phyloP scores from a whole-genome alignment of 768 basidiomycete species.

The Imleria badia region DNA sequence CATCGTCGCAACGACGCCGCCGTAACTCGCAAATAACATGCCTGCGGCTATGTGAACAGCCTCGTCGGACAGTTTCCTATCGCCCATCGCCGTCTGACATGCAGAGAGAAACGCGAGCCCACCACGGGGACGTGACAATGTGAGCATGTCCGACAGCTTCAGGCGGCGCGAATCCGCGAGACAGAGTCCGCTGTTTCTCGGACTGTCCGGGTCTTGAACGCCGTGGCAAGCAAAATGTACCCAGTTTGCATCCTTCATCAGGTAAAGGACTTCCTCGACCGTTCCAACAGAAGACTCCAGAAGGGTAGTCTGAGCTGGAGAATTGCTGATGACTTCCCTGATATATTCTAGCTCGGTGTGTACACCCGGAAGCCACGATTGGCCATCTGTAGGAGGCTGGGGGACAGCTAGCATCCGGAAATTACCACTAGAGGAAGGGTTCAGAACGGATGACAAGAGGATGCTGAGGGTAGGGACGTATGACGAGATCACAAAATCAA shows the following conservation, averaged over 20 bases:
- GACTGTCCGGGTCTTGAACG: not conserved
- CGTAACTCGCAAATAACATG: slow-evolving; percentile 35
- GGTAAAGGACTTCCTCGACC: slow-evolving; percentile 12
- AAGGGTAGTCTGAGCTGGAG: not conserved
- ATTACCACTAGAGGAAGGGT: not conserved
- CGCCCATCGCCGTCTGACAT: slow-evolving; percentile 3
- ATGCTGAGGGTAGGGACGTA: slow-evolving; percentile 6
- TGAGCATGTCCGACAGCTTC: not conserved
- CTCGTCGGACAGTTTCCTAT: not conserved
- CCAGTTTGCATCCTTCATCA: slow-evolving; percentile 6
- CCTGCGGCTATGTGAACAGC: slow-evolving; percentile 8
- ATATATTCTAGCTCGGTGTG: slow-evolving; percentile 25
- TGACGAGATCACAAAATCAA: not conserved
- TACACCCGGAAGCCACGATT: slow-evolving; percentile 8
- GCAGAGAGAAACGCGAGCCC: slow-evolving; percentile 3
- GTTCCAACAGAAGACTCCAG: slow-evolving; percentile 1
- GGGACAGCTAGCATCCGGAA: not conserved
- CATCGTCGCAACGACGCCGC: slow-evolving; percentile 6
- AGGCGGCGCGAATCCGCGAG: not conserved
- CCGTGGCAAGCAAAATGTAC: slow-evolving; percentile 2
- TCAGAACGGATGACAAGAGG: not conserved
- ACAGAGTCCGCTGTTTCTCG: not conserved
- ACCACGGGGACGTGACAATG: not conserved
- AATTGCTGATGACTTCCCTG: not conserved
- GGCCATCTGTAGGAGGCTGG: slow-evolving; percentile 18